Base-by-base conservation (phyloP, 352 stramenopile genomes). In the Pythium phragmiticola region DNA sequence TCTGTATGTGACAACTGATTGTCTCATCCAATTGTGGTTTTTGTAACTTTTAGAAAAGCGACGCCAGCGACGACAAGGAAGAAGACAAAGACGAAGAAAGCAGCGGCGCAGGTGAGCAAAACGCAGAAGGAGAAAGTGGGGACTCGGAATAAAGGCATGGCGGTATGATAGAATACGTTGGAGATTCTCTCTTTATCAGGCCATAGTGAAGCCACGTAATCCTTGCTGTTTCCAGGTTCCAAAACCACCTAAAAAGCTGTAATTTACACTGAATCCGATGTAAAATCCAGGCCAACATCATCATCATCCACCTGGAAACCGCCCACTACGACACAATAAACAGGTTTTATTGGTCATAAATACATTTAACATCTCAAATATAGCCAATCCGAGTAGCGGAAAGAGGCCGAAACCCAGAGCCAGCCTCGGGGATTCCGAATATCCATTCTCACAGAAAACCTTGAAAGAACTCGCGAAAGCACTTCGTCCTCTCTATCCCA, bases 41-140 rank as follows among this genome's bases (percentile, higher is more conserved):
- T 46, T 37, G 28, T 23, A 46, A 55, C 49, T 21, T 55, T 49
- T 55, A 61, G 42, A 19, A 39, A 48, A 60, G 39, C 43, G 74
- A 76, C 19, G 9, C 3, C 46, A 26, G 26, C 28, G 42, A 60
- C 3, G 37, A 75, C 5, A 39, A 59, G 13, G 55, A 65, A 2
- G 45, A 70, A 2, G 34, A 61, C 14, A 37, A 37, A 37, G 65
- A 75, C 9, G 53, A 57, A n/a, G 19, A 41, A 4, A 19, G 17
- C 13, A 12, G 14, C 16, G 39, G 39, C 13, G 39, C 39, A 46
- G 39, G 39, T 46, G 39, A 17, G 11, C 39, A 46, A 12, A 14
- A 46, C 17, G 45, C 17, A 50, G 45, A n/a, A 12, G 21, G 19
- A 5, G 45, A n/a, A 50, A 30, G 45, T 33, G 45, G 17, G 1